Evolutionary conservation across 2,329 filamentous ascomycete species (phyloP).

Genomic region (Penicillium sp.): DNA sequence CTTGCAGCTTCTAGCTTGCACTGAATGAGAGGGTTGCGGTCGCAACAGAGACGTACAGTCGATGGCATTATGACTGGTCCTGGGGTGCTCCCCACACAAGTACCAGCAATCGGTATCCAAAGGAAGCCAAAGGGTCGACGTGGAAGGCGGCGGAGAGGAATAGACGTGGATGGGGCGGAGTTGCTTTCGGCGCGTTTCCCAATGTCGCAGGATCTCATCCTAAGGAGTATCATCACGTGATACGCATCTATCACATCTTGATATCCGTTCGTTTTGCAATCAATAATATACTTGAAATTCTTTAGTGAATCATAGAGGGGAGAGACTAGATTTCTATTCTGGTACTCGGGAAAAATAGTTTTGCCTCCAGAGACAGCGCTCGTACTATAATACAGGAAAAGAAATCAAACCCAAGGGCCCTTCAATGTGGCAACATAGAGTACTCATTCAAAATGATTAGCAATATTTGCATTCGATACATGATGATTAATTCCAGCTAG

Average conservation of each 20-base stretch:
- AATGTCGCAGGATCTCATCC: neutral
- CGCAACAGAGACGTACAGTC: slow-evolving; percentile 30
- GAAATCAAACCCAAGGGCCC: slow-evolving; percentile 5
- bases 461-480: slow-evolving; percentile 6
- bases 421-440: neutral
- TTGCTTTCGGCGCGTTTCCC: neutral
- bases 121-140: neutral
- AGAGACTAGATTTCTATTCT: slow-evolving; percentile 10
- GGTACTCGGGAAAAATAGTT: slow-evolving; percentile 11
- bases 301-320: neutral
- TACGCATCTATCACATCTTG: neutral
- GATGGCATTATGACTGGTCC: slow-evolving; percentile 32
- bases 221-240: slow-evolving; percentile 15
- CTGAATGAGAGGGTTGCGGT: slow-evolving; percentile 3
- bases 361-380: slow-evolving; percentile 10
- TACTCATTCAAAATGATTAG: slow-evolving; percentile 6
- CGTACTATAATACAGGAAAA: slow-evolving; percentile 26
- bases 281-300: neutral
- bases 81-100: slow-evolving; percentile 7
- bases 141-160: neutral
- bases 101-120: neutral
- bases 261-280: neutral
- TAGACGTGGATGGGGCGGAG: neutral
- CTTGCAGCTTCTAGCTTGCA: neutral
- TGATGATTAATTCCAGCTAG: slow-evolving; percentile 32